phyloP scores from a whole-genome alignment of 768 basidiomycete species.

The Omphalotus guepiniiformis region DNA sequence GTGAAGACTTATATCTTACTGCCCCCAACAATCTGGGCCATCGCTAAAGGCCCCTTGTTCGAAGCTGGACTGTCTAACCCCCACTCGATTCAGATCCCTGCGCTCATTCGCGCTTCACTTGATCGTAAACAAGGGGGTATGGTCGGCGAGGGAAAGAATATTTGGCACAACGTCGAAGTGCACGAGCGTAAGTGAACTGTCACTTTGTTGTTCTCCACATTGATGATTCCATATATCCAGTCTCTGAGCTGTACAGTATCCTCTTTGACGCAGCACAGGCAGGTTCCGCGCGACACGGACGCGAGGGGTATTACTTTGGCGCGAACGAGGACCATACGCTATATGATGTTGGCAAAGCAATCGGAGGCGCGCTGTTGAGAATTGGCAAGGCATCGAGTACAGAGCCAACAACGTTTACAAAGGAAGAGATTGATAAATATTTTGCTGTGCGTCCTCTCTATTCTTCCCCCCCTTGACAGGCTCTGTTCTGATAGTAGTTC shows the following conservation, averaged over 20 bases:
- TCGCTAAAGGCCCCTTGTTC: conserved; percentile 43
- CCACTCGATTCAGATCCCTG: conserved; percentile 50
- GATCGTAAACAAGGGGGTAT: conserved; percentile 47
- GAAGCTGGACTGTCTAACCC: conserved; percentile 49
- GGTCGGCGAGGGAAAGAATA: conserved; percentile 52
- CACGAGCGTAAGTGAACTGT: conserved; percentile 38
- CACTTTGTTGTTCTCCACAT: neutral
- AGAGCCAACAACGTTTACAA: conserved; percentile 44
- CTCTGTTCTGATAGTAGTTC: neutral
- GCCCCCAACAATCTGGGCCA: conserved; percentile 49
- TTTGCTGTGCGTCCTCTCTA: conserved; percentile 23
- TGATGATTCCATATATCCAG: conserved; percentile 19
- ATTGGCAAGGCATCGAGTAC: conserved; percentile 30
- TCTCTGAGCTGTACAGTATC: conserved; percentile 38
- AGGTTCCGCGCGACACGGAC: conserved; percentile 33
- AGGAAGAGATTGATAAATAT: conserved; percentile 42
- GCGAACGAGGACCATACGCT: conserved; percentile 45
- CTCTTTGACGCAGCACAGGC: conserved; percentile 35
- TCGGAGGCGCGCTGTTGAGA: conserved; percentile 34
- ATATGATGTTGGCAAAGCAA: conserved; percentile 36
- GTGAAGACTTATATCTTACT: conserved; percentile 8
- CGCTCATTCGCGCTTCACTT: conserved; percentile 39
- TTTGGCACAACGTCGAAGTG: conserved; percentile 56
- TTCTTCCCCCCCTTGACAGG: neutral
- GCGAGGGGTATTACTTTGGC: conserved; percentile 51